These are phyloP conservation scores for Phalaenopsis aphrodite DNA, from an alignment of 106 monocot species.

Conservation along the genomic window DNA sequence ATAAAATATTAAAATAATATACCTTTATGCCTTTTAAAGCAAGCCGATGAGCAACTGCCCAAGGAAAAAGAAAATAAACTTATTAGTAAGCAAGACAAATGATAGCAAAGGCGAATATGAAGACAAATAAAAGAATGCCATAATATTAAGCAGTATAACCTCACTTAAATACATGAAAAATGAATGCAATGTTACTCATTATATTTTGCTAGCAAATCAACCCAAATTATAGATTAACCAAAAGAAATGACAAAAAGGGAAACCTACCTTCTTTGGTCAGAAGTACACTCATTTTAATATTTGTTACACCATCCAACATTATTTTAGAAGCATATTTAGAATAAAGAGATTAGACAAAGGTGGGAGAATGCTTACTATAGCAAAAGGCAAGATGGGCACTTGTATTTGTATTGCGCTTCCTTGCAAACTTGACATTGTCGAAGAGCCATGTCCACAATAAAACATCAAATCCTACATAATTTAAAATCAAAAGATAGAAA, in stretches of 20 bases:
- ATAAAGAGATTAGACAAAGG: background rate
- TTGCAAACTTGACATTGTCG: conserved; percentile 55
- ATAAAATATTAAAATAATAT: background rate
- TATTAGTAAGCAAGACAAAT: background rate
- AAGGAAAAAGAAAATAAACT: background rate
- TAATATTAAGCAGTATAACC: background rate
- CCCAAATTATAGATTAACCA: conserved; percentile 1
- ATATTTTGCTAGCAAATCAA: background rate
- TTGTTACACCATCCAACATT: background rate
- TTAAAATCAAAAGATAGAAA: background rate
- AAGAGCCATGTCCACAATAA: conserved; percentile 22
- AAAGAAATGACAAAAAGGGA: background rate
- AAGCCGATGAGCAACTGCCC: conserved; percentile 66
- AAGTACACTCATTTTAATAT: background rate
- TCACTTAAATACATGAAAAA: background rate
- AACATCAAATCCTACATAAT: background rate
- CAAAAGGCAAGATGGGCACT: conserved; percentile 65
- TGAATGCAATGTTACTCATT: background rate
- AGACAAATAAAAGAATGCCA: background rate
- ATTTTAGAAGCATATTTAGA: background rate
- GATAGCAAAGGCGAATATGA: background rate
- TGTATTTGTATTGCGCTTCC: conserved; percentile 69
- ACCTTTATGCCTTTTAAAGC: conserved; percentile 83
- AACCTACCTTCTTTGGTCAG: background rate
- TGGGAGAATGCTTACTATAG: conserved; percentile 53